phyloP scores from a whole-genome alignment of 768 basidiomycete genomes.

The Galerina marginata region DNA sequence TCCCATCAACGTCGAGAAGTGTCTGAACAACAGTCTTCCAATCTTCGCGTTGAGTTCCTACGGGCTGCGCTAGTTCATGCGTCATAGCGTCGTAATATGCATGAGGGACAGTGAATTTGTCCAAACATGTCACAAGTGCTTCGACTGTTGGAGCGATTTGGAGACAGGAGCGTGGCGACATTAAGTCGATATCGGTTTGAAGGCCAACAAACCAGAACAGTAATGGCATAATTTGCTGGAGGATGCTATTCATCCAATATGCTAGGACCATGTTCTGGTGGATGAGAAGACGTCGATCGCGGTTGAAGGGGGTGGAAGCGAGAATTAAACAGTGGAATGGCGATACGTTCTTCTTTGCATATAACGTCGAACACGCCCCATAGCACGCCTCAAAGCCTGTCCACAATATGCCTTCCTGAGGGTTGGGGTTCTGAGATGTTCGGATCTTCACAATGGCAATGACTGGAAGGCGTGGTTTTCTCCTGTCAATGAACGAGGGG shows the following conservation, averaged over 20 bases:
- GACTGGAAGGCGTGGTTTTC: too few relatives aligned
- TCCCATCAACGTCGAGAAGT: conserved; percentile 22
- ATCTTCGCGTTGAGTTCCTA: conserved; percentile 17
- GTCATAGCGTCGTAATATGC: conserved; percentile 19
- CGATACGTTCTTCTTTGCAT: too few relatives aligned
- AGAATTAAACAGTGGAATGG: too few relatives aligned
- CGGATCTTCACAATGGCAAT: too few relatives aligned
- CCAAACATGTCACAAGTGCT: conserved; percentile 32
- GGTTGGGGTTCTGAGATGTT: too few relatives aligned
- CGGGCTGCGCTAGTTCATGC: conserved; percentile 27
- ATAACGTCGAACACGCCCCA: too few relatives aligned
- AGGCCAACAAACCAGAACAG: neutral
- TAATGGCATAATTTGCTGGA: neutral
- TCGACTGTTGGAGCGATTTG: conserved; percentile 10
- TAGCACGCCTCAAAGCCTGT: too few relatives aligned
- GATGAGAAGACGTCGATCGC: too few relatives aligned
- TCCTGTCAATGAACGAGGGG: too few relatives aligned
- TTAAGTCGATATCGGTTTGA: neutral
- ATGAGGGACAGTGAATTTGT: conserved; percentile 31
- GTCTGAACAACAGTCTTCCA: conserved; percentile 19
- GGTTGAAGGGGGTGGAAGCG: too few relatives aligned
- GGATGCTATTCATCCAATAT: neutral
- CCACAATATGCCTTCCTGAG: too few relatives aligned
- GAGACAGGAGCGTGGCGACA: conserved; percentile 15
- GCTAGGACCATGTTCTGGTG: too few relatives aligned